phyloP scores from a whole-genome alignment of 441 rosid species.

The Omphalea diandra region DNA sequence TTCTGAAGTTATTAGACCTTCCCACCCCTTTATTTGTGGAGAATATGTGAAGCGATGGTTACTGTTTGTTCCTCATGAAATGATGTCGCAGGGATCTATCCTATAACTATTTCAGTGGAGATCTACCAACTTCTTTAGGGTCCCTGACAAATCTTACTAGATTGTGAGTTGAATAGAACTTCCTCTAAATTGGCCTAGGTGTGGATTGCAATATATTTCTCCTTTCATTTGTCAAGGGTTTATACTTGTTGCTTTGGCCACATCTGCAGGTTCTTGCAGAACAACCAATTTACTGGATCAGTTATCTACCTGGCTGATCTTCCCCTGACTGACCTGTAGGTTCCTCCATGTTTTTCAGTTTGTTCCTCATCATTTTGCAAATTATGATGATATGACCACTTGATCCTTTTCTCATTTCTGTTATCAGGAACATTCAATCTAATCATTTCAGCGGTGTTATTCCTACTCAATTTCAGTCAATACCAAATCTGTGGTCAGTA shows the following conservation, averaged over 20 bases:
- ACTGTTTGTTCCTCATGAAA: slow-evolving; percentile 11
- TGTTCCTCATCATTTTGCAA: slow-evolving; percentile 9
- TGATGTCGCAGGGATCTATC: slow-evolving; percentile 77
- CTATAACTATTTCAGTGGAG: slow-evolving; percentile 75
- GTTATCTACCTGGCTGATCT: slow-evolving; percentile 75
- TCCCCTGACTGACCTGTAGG: slow-evolving; percentile 77
- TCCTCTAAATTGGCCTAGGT: slow-evolving; percentile 9
- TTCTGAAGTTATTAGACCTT: background rate
- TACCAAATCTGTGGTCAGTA: slow-evolving; percentile 80
- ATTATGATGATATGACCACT: slow-evolving; percentile 15
- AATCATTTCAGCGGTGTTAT: slow-evolving; percentile 88
- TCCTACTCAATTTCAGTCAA: slow-evolving; percentile 78
- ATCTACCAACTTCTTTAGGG: slow-evolving; percentile 84
- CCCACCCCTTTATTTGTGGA: background rate
- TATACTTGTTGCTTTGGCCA: slow-evolving; percentile 5
- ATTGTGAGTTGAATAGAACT: slow-evolving; percentile 56
- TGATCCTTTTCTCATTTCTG: slow-evolving; percentile 29
- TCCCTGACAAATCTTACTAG: slow-evolving; percentile 66
- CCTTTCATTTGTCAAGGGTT: slow-evolving; percentile 8
- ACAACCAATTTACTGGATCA: slow-evolving; percentile 88
- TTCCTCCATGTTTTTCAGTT: slow-evolving; percentile 19
- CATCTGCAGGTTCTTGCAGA: slow-evolving; percentile 74
- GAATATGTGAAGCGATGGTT: background rate
- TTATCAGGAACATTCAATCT: slow-evolving; percentile 71
- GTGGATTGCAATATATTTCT: slow-evolving; percentile 1